phyloP scores from a whole-genome alignment of 2,329 filamentous ascomycete species.

The Tolypocladium tropicale region DNA sequence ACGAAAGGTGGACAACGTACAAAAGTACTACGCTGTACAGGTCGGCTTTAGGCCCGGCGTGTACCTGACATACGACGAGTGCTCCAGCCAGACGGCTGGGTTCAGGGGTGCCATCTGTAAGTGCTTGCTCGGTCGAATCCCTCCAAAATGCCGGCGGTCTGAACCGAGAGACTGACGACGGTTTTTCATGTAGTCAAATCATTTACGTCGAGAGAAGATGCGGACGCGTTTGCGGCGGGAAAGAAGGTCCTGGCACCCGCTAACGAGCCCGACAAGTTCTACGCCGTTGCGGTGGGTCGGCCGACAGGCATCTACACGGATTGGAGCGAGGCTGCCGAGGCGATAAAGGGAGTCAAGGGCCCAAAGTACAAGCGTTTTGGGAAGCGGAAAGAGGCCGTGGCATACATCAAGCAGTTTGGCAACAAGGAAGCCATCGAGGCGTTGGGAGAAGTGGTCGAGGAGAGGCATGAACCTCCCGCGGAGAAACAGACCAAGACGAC shows the following conservation, averaged over 20 bases:
- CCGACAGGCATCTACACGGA: conserved; percentile 49
- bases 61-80: conserved; percentile 52
- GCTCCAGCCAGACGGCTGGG: conserved; percentile 48
- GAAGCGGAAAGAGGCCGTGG: conserved; percentile 62
- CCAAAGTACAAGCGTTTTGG: conserved; percentile 61
- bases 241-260: conserved; percentile 29
- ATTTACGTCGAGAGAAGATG: conserved; percentile 63
- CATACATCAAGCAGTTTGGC: conserved; percentile 53
- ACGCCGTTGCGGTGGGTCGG: conserved; percentile 50
- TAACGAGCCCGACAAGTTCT: conserved; percentile 38
- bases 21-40: conserved; percentile 55
- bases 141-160: background rate
- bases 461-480: conserved; percentile 6
- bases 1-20: conserved; percentile 34
- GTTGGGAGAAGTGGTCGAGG: conserved; percentile 20
- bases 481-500: conserved; percentile 12
- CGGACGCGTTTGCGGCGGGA: conserved; percentile 66
- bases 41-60: conserved; percentile 47
- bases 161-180: background rate
- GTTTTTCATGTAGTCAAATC: conserved; percentile 55
- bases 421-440: conserved; percentile 31
- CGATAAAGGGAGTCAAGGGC: conserved; percentile 64
- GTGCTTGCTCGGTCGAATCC: conserved; percentile 22
- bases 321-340: conserved; percentile 60
- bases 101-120: conserved; percentile 58